Percentiles rank a stretch among this genome's conserved stretches.
These are phyloP conservation scores for Syzygium grande DNA, from an alignment of 345 rosid species.

Conservation along the genomic window DNA sequence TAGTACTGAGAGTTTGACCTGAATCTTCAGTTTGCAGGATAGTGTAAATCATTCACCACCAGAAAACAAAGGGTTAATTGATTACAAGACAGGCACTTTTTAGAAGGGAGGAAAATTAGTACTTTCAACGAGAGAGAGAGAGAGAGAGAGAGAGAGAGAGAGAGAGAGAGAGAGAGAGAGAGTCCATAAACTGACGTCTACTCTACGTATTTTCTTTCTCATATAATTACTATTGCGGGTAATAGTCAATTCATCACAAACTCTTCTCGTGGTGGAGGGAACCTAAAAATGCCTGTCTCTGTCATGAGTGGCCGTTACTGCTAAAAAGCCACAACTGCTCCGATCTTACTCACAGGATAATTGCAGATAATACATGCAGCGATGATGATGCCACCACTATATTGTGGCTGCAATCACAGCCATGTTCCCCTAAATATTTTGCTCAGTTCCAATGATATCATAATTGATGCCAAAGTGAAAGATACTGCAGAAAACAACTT, in stretches of 20 bases:
- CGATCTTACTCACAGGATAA: not conserved
- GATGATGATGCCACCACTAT: not conserved
- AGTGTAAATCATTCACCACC: not conserved
- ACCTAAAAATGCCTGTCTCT: not conserved
- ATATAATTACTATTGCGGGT: too few relatives aligned
- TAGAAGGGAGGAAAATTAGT: rapidly evolving
- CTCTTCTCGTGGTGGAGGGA: not conserved
- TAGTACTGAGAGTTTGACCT: not conserved
- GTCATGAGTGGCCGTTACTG: not conserved
- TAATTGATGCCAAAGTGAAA: not conserved
- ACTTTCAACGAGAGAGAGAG: too few relatives aligned
- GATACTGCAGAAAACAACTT: not conserved
- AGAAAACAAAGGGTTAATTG: not conserved
- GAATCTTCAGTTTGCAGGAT: not conserved
- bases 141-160: not conserved
- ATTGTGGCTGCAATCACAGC: not conserved
- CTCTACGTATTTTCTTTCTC: too few relatives aligned
- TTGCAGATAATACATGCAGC: not conserved
- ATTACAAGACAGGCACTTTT: not conserved
- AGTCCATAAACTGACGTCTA: too few relatives aligned
- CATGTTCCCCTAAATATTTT: too few relatives aligned
- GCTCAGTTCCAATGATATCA: too few relatives aligned
- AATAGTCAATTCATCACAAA: not conserved
- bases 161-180: not conserved
- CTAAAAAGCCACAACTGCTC: not conserved